Conservation (phyloP, 768 basidiomycete genomes). For the Boletellus emodensis region DNA sequence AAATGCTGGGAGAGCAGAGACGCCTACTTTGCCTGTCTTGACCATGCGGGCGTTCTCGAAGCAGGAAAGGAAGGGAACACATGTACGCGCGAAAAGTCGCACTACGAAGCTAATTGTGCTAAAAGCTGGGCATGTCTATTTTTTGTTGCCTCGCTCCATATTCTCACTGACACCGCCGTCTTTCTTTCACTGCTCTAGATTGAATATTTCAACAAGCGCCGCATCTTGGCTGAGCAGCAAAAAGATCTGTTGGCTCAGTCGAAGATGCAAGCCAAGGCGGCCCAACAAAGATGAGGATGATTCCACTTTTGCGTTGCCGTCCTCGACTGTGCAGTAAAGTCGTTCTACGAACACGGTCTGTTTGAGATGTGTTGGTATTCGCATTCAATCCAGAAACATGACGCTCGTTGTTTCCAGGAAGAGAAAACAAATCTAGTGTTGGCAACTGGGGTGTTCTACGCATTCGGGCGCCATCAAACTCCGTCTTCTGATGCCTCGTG, state of each 20-base stretch:
- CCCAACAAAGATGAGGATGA: slow-evolving; percentile 20
- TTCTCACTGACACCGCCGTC: background rate
- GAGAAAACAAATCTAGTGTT: background rate
- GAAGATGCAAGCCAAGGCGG: slow-evolving; percentile 33
- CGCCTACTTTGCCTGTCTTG: slow-evolving; percentile 81
- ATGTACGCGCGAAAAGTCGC: slow-evolving; percentile 53
- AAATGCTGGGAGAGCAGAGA: slow-evolving; percentile 87
- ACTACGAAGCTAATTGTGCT: slow-evolving; percentile 73
- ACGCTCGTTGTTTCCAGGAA: background rate
- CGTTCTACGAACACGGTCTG: background rate
- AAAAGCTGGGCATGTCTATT: slow-evolving; percentile 79
- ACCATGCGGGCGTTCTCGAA: slow-evolving; percentile 60
- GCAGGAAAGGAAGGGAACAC: slow-evolving; percentile 65
- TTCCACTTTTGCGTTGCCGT: background rate
- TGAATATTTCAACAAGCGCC: slow-evolving; percentile 90
- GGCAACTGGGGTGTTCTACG: background rate
- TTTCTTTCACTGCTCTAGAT: slow-evolving; percentile 47
- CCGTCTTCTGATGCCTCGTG: background rate
- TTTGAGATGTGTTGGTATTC: slow-evolving; percentile 3
- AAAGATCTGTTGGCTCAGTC: slow-evolving; percentile 60
- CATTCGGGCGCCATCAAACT: slow-evolving; percentile 1
- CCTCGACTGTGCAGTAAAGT: background rate
- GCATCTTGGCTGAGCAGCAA: slow-evolving; percentile 77
- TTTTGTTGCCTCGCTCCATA: slow-evolving; percentile 1
- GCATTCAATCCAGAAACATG: background rate